These are phyloP conservation scores for Claviceps sp. DNA, from an alignment of 2,329 filamentous ascomycete genomes.

Conservation along the genomic window DNA sequence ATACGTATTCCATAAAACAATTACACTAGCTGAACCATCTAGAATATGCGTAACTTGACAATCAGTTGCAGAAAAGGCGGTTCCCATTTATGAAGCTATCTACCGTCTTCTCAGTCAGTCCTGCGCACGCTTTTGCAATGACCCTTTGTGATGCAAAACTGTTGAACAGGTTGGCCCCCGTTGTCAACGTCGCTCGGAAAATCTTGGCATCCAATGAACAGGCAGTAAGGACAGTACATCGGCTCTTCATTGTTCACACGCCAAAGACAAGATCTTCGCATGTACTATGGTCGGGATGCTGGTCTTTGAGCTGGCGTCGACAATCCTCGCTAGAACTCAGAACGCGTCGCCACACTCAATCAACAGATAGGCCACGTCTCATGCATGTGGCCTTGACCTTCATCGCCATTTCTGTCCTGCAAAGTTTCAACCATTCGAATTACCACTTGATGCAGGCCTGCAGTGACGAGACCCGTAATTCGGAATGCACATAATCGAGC, in stretches of 20 bases:
- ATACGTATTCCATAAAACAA: background rate
- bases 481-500: background rate
- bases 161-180: background rate
- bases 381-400: no score
- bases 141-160: background rate
- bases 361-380: no score
- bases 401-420: no score
- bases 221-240: no score
- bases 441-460: background rate
- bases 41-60: background rate
- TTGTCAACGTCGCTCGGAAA: background rate
- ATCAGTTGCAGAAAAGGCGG: background rate
- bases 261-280: no score
- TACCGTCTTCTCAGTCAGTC: background rate
- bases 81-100: background rate
- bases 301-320: no score
- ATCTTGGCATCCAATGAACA: no score
- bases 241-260: no score
- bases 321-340: no score
- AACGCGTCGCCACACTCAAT: no score
- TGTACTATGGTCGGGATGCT: no score
- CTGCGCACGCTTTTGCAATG: background rate
- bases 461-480: background rate
- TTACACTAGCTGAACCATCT: background rate
- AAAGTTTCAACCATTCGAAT: background rate